Base-by-base conservation (phyloP, 2,329 filamentous ascomycete species). In the Diplodia scrobiculata region DNA sequence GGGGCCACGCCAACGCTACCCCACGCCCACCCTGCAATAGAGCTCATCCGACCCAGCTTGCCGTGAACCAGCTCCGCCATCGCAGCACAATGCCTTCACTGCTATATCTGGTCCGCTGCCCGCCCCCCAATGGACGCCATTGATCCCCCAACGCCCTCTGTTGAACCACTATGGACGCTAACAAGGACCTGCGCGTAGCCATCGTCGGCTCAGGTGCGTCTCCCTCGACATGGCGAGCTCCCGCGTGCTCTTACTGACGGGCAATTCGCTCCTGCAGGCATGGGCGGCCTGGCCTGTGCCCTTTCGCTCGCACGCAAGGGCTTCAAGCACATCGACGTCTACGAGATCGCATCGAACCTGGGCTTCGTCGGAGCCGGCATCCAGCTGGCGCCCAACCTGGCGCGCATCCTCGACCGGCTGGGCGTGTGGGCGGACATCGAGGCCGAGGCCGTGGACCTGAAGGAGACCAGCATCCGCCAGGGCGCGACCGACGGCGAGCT, bases 331-430 rank as follows among this genome's bases (percentile, higher is more conserved):
- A 88, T 94, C 72, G 82, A 89, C 65, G 86, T 94, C 60, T 94
- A 87, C 75, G 91, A 94, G 75, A 85, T 83, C 41, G 90, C 90
- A 0, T 85, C 88, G 4, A 85, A 87, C 69, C 83, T 94, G 3
- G 91, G 91, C 5, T 94, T 94, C 71, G 90, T 94, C 0, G 91
- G 91, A 27, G 91, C 91, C 1, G 91, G 91, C 5, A 94, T 95
- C 70, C 91, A 96, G 75, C 82, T 94, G 67, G 90, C 91, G 0
- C 91, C 91, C 0, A 96, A 95, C 70, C 90, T 94, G 84, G 87
- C 88, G 3, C 85, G 90, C 1, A 89, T 95, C 9, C 82, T 95
- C 13, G 88, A 91, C 73, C 81, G 83, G 14, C 79, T 93, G 47
- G 91, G 88, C 10, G 89, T 89, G 67, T 94, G 91, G 90, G 78